phyloP scores from a whole-genome alignment of 2,329 filamentous ascomycete species.

The Penicillium sp. region DNA sequence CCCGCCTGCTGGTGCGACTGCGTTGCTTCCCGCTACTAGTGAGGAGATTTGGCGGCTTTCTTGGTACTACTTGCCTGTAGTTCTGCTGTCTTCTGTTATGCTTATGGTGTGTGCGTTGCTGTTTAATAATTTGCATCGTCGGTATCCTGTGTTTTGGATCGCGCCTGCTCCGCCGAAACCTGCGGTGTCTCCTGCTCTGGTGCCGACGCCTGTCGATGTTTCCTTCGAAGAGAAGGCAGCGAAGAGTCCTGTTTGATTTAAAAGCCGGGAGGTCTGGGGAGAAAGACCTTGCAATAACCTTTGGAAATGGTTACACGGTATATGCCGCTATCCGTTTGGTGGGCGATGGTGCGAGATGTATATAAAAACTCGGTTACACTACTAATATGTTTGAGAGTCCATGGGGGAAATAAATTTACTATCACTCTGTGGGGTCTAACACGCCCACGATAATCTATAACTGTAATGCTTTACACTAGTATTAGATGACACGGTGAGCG shows the following conservation, averaged over 20 bases:
- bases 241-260: background rate
- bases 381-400: background rate
- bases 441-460: too few relatives aligned
- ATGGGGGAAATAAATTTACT: background rate
- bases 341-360: background rate
- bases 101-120: slow-evolving; percentile 29
- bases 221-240: background rate
- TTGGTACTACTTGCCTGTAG: slow-evolving; percentile 33
- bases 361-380: background rate
- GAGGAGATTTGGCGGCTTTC: slow-evolving; percentile 29
- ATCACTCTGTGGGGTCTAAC: background rate
- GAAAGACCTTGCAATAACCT: background rate
- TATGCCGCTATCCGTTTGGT: background rate
- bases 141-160: slow-evolving; percentile 36
- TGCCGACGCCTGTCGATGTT: background rate
- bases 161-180: slow-evolving; percentile 19
- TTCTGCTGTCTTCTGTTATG: slow-evolving; percentile 31
- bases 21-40: slow-evolving; percentile 31
- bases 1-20: slow-evolving; percentile 36
- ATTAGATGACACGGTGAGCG: too few relatives aligned
- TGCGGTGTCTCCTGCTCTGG: background rate
- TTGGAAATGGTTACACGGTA: background rate
- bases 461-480: too few relatives aligned
- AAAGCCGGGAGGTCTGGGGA: background rate
- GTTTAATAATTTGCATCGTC: slow-evolving; percentile 33